Conservation (phyloP, 2,329 filamentous ascomycete genomes). For the Purpureocillium takamizusanense region DNA sequence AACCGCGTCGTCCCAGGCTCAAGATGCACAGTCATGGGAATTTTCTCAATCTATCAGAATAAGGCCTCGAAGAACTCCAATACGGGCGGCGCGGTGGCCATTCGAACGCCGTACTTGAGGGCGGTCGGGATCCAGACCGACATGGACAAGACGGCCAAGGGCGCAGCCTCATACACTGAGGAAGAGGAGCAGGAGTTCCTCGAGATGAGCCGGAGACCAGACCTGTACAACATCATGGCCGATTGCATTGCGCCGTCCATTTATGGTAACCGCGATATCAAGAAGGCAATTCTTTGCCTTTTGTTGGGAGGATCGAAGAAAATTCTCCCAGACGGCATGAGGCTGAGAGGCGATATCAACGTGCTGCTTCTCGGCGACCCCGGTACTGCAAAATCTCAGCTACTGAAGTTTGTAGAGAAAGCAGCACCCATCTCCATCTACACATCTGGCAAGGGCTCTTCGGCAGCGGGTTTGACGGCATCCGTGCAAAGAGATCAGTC, state of each 20-base stretch:
- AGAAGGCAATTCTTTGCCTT: constrained; percentile 91
- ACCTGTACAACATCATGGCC: constrained; percentile 86
- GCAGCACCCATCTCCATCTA: constrained; percentile 96
- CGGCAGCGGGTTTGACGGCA: constrained; percentile 91
- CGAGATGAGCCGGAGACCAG: constrained; percentile 81
- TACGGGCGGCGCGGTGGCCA: constrained; percentile 76
- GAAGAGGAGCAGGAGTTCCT: constrained; percentile 95
- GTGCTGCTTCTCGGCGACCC: constrained; percentile 93
- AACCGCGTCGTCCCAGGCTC: constrained; percentile 94
- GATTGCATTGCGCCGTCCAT: constrained; percentile 95
- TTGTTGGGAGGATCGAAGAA: constrained; percentile 95
- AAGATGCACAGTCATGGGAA: constrained; percentile 88
- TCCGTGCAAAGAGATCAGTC: constrained; percentile 90
- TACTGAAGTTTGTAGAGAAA: constrained; percentile 96
- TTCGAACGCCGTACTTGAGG: constrained; percentile 88
- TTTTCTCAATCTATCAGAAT: constrained; percentile 95
- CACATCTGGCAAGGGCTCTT: constrained; percentile 96
- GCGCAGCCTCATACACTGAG: constrained; percentile 75
- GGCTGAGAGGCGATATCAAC: constrained; percentile 94
- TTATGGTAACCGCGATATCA: constrained; percentile 92
- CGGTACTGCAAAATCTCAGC: constrained; percentile 94
- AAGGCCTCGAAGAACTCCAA: constrained; percentile 74
- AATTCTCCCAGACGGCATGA: constrained; percentile 95
- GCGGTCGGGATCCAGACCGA: constrained; percentile 90
- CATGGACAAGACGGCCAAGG: constrained; percentile 80